Base-by-base conservation (phyloP, 208 protist genomes). In the Phytomonas sp. region DNA sequence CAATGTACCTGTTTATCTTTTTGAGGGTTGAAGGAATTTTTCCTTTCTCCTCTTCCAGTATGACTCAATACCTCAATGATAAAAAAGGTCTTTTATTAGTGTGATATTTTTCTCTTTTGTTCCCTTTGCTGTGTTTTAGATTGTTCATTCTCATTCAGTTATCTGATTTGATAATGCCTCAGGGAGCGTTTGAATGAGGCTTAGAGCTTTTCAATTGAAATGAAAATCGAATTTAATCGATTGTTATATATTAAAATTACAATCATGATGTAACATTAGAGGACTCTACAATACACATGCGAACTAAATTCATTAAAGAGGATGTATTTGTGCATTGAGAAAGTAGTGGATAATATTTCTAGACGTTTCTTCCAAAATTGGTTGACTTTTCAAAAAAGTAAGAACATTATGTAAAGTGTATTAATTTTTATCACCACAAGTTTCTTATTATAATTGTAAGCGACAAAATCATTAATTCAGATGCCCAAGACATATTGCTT, bases 241-340 rank as follows among this genome's bases (percentile, higher is more conserved):
- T 26, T 56, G 19, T 26, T 26, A 37, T 56, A 23, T 56, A 26
- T 56, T 56, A 56, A 56, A 56, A 7, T 11, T 56, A 23, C 8
- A 56, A 65, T 65, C 1, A 6, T 40, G 33, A 60, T 65, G 37
- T 26, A 11, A 26, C 26, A 65, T 52, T 26, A 4, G 23, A 36
- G 12, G 33, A 0, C 0, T 65, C 33, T n/a, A 49, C 26, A 37
- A 67, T n/a, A 72, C 72, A 63, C 14, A 37, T 30, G 52, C 30
- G 62, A 64, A 71, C 2, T 62, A 65, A 73, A 69, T 65, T 49
- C 30, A 73, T 42, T 60, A 40, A 29, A 23, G 31, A 19, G 31
- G 29, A 16, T 67, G 56, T 70, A 16, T 66, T 73, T 6, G 29
- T 67, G n/a, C 36, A n/a, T 69, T 71, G 36, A 4, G 45, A 23